phyloP scores from a whole-genome alignment of 305 asterid species.

The Fraxinus baroniana region DNA sequence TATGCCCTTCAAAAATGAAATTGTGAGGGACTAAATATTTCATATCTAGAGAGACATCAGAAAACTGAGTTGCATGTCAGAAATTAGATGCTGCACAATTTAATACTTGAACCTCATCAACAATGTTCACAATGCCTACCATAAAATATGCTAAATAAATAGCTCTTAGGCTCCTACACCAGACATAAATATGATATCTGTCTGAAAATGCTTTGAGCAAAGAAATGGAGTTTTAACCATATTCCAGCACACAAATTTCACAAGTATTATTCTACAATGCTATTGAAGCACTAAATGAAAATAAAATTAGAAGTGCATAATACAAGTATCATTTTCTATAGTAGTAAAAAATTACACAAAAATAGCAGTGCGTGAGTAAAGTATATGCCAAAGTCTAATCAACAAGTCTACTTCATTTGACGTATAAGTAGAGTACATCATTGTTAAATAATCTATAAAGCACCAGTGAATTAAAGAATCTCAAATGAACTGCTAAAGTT shows the following conservation, averaged over 20 bases:
- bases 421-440: background rate
- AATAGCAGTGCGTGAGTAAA: background rate
- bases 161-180: background rate
- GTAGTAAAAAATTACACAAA: background rate
- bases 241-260: background rate
- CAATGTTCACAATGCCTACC: background rate
- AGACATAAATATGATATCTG: background rate
- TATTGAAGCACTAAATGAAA: background rate
- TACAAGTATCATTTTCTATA: background rate
- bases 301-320: background rate
- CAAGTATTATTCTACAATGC: background rate
- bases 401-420: background rate
- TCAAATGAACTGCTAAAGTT: background rate
- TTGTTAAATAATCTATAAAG: background rate
- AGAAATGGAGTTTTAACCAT: background rate
- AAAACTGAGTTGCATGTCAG: background rate
- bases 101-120: background rate
- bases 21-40: background rate
- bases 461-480: background rate
- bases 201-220: background rate
- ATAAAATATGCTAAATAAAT: background rate
- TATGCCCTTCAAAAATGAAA: background rate
- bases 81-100: background rate
- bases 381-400: background rate
- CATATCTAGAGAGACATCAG: background rate